Conservation (phyloP, 2,329 filamentous ascomycete species). For the Beauveria pseudobassiana region DNA sequence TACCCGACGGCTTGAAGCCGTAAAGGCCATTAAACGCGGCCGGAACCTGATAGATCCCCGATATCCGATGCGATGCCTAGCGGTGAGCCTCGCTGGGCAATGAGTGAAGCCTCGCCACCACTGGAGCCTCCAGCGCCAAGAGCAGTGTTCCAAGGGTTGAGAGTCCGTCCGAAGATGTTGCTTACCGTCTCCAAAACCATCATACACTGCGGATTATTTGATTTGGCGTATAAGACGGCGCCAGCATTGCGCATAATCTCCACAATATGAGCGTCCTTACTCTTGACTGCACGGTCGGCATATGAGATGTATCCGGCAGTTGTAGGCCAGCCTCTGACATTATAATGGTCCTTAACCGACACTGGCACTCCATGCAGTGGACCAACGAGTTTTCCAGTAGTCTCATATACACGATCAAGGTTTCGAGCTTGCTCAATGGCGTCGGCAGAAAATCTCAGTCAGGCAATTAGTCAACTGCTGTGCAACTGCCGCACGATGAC, state of each 20-base stretch:
- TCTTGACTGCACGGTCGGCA: slow-evolving; percentile 40
- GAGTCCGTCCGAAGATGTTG: slow-evolving; percentile 51
- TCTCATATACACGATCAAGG: background rate
- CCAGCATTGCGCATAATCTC: slow-evolving; percentile 51
- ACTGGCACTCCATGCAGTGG: slow-evolving; percentile 56
- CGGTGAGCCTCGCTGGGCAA: slow-evolving; percentile 26
- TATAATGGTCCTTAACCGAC: slow-evolving; percentile 24
- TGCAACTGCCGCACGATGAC: background rate
- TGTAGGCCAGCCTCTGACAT: slow-evolving; percentile 42
- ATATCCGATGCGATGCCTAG: slow-evolving; percentile 27
- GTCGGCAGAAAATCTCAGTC: background rate
- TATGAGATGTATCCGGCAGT: slow-evolving; percentile 46
- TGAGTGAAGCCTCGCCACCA: slow-evolving; percentile 40
- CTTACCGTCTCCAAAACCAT: slow-evolving; percentile 48
- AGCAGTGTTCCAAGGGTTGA: slow-evolving; percentile 54
- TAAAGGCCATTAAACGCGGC: slow-evolving; percentile 23
- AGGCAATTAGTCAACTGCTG: slow-evolving; percentile 5
- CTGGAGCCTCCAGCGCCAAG: slow-evolving; percentile 55
- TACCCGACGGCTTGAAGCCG: slow-evolving; percentile 16
- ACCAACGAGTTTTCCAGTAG: slow-evolving; percentile 11
- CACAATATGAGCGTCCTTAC: slow-evolving; percentile 48
- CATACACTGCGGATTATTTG: slow-evolving; percentile 53
- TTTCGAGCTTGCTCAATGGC: background rate
- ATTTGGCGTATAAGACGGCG: slow-evolving; percentile 61
- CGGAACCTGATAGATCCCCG: slow-evolving; percentile 25